Conservation (phyloP, 2,329 filamentous ascomycete genomes). For the Xylariales sp. region DNA sequence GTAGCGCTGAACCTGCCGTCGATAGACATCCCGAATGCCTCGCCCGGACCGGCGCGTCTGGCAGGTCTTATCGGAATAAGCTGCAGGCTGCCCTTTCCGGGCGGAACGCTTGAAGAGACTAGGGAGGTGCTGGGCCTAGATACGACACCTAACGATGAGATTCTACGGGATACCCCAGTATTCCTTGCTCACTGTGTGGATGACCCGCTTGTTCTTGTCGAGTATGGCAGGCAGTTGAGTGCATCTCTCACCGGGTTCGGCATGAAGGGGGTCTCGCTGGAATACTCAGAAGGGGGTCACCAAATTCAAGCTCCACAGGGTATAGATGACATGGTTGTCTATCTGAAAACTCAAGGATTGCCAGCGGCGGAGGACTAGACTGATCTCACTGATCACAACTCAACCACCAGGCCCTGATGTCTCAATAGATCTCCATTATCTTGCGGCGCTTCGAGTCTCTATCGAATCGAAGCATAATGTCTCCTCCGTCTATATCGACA, state of each 20-base stretch:
- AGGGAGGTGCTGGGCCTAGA: constrained; percentile 25
- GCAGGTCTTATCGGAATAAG: constrained; percentile 19
- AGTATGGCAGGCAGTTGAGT: constrained; percentile 29
- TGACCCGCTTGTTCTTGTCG: constrained; percentile 35
- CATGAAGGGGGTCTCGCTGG: constrained; percentile 31
- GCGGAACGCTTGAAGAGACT: constrained; percentile 14
- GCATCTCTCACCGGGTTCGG: constrained; percentile 31
- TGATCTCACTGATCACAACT: background rate
- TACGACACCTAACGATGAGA: constrained; percentile 15
- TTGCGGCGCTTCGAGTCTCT: too few species aligned
- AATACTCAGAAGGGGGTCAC: constrained; percentile 37
- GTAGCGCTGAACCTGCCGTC: constrained; percentile 15
- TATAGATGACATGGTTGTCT: constrained; percentile 34
- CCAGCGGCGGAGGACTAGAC: background rate
- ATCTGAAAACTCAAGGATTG: constrained; percentile 22
- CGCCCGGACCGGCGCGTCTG: constrained; percentile 13
- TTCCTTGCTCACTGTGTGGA: constrained; percentile 41
- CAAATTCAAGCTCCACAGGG: constrained; percentile 39
- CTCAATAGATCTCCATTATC: background rate
- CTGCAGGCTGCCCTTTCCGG: constrained; percentile 18
- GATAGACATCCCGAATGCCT: background rate
- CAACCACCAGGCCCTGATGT: background rate
- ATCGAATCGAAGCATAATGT: background rate
- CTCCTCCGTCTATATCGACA: background rate
- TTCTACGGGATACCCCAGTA: constrained; percentile 37